Conservation (phyloP, 2,329 filamentous ascomycete species). For the Lachnellula occidentalis region DNA sequence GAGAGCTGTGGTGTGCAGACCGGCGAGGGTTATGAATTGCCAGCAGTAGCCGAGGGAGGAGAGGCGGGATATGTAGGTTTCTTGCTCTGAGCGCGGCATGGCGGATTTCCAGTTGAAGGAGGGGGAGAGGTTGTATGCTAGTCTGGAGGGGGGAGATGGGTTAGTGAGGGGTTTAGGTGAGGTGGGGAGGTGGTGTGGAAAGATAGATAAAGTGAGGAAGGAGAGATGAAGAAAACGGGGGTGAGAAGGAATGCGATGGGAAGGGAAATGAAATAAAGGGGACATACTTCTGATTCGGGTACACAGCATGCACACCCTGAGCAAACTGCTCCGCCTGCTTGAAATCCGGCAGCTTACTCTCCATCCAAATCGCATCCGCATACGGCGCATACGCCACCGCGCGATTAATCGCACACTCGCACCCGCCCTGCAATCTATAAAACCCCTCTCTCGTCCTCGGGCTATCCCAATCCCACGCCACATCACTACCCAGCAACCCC, state of each 20-base stretch:
- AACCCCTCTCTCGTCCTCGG: constrained; percentile 90
- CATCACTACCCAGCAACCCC: constrained; percentile 68
- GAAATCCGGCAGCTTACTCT: constrained; percentile 92
- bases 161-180: not conserved
- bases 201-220: too few species aligned
- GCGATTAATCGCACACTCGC: constrained; percentile 83
- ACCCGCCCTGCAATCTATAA: constrained; percentile 89
- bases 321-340: constrained; percentile 90
- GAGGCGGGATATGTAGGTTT: constrained; percentile 93
- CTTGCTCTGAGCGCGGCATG: constrained; percentile 86
- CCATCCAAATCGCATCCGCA: constrained; percentile 98
- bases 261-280: not conserved
- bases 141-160: constrained; percentile 42
- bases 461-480: constrained; percentile 95
- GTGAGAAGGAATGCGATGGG: too few species aligned
- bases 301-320: constrained; percentile 85
- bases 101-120: constrained; percentile 99
- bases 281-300: constrained; percentile 89
- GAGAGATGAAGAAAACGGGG: too few species aligned
- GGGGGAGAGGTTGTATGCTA: constrained; percentile 96
- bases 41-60: constrained; percentile 91
- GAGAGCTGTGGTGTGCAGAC: constrained; percentile 90
- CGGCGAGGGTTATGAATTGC: constrained; percentile 99
- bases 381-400: constrained; percentile 90
- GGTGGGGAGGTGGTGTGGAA: too few species aligned